phyloP scores from a whole-genome alignment of 345 rosid species.

The Kernera saxatilis region DNA sequence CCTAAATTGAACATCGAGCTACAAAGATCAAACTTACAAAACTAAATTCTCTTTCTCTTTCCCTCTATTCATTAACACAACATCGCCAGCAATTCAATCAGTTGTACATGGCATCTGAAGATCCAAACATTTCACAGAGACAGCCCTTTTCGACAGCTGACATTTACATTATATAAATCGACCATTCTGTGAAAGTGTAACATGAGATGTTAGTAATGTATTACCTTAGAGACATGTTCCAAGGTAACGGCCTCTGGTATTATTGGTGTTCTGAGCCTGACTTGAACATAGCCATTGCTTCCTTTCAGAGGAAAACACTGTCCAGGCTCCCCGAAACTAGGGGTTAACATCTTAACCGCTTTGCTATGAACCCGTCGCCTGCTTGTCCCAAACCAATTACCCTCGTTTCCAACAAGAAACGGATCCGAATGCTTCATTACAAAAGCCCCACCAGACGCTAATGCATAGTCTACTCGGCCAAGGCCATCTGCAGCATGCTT shows the following conservation, averaged over 20 bases:
- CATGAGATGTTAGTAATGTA: slow-evolving; percentile 17
- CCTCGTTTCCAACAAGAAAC: slow-evolving; percentile 35
- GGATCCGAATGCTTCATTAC: slow-evolving; percentile 77
- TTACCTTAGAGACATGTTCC: slow-evolving; percentile 91
- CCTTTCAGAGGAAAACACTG: slow-evolving; percentile 90
- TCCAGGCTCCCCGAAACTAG: slow-evolving; percentile 98
- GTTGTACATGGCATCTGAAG: not conserved
- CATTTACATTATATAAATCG: not conserved
- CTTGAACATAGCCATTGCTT: slow-evolving; percentile 65
- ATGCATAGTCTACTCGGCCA: slow-evolving; percentile 72
- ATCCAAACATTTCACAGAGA: not conserved
- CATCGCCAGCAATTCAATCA: not conserved
- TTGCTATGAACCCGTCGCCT: slow-evolving; percentile 39
- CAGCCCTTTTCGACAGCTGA: not conserved
- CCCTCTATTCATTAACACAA: not conserved
- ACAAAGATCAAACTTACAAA: not conserved
- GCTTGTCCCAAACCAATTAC: slow-evolving; percentile 41
- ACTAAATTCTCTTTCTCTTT: not conserved
- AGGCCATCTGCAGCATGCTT: slow-evolving; percentile 97
- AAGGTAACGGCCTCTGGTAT: slow-evolving; percentile 81
- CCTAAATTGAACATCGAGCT: not conserved
- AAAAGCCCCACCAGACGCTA: slow-evolving; percentile 61
- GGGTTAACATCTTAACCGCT: slow-evolving; percentile 68
- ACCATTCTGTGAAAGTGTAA: not conserved
- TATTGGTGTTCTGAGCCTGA: slow-evolving; percentile 63